Evolutionary conservation across 2,329 filamentous ascomycete genomes (phyloP).

Genomic region (Boeremia exigua): DNA sequence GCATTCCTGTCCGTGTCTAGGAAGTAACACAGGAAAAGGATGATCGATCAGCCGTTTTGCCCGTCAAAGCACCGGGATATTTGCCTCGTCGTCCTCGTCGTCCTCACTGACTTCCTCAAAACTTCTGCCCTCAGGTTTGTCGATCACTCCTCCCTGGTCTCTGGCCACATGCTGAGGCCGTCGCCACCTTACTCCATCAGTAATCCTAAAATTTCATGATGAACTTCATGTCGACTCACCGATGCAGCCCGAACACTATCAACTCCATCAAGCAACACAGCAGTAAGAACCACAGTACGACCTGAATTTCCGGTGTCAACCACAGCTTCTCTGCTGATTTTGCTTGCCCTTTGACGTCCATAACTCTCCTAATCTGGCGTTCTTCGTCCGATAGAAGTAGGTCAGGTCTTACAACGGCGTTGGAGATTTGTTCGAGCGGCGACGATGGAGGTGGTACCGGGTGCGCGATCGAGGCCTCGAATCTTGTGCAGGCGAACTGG

Average conservation of each 20-base stretch:
- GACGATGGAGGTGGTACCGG: neutral
- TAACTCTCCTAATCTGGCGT: neutral
- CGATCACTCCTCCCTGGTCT: neutral
- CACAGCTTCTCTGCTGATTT: neutral
- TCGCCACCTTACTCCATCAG: slow-evolving; percentile 1
- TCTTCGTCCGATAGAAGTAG: neutral
- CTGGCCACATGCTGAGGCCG: no score
- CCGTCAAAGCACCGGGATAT: slow-evolving; percentile 5
- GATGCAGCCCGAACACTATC: neutral
- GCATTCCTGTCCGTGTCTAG: neutral
- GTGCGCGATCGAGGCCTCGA: neutral
- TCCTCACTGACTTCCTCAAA: neutral
- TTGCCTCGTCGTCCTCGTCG: slow-evolving; percentile 9
- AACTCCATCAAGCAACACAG: slow-evolving; percentile 6
- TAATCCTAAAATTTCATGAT: neutral
- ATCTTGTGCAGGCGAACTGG: neutral
- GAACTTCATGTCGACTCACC: neutral
- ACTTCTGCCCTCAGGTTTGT: neutral
- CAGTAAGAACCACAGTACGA: slow-evolving; percentile 7
- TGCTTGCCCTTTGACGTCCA: neutral
- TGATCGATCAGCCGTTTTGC: neutral
- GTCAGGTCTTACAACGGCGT: neutral
- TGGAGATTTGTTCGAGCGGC: neutral
- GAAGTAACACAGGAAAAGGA: no score
- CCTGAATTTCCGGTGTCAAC: slow-evolving; percentile 5